Conservation (phyloP, 2,329 filamentous ascomycete species). For the Pseudogymnoascus sp. region DNA sequence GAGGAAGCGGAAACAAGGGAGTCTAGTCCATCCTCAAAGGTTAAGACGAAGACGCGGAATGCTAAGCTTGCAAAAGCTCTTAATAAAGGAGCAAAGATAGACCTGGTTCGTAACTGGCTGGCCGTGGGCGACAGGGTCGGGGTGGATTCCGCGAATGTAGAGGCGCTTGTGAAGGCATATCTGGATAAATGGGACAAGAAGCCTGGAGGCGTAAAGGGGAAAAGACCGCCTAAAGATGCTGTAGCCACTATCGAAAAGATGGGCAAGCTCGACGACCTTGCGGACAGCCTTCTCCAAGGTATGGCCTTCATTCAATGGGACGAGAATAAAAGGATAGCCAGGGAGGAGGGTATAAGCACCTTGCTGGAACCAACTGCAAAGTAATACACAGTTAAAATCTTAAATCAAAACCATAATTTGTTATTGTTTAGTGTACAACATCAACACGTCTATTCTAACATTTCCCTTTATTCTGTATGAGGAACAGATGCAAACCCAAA, state of each 20-base stretch:
- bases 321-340: slow-evolving; percentile 40
- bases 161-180: slow-evolving; percentile 31
- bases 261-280: slow-evolving; percentile 72
- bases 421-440: slow-evolving; percentile 5
- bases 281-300: slow-evolving; percentile 72
- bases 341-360: slow-evolving; percentile 13
- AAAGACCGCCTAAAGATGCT: slow-evolving; percentile 16
- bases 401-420: neutral
- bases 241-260: slow-evolving; percentile 26
- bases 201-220: slow-evolving; percentile 24
- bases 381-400: neutral
- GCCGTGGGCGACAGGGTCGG: slow-evolving; percentile 24
- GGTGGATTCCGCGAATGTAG: slow-evolving; percentile 29
- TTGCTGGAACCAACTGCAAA: neutral
- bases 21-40: neutral
- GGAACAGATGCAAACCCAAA: neutral
- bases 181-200: slow-evolving; percentile 27
- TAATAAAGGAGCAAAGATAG: slow-evolving; percentile 56
- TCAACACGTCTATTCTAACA: slow-evolving; percentile 4
- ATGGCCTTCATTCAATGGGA: slow-evolving; percentile 74
- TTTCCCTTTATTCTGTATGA: neutral
- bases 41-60: slow-evolving; percentile 28
- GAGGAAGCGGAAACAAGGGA: slow-evolving; percentile 20
- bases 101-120: slow-evolving; percentile 52
- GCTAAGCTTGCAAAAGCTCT: slow-evolving; percentile 36